Percentiles rank a stretch among this genome's conserved stretches.
These are phyloP conservation scores for Pseudodiploospora longispora DNA, from an alignment of 2,329 filamentous ascomycete genomes.

Conservation along the genomic window DNA sequence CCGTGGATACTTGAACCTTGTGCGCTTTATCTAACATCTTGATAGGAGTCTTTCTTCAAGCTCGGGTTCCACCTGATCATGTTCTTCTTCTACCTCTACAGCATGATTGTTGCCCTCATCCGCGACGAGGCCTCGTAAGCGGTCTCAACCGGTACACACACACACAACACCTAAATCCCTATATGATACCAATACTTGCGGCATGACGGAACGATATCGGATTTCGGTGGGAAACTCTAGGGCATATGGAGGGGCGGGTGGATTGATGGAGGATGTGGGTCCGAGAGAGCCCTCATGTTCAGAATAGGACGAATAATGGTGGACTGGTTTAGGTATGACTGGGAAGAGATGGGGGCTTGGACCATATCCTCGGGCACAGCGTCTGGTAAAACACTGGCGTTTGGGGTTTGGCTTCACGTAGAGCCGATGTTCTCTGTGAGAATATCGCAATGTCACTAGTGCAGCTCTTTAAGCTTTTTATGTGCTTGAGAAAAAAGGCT, in stretches of 20 bases:
- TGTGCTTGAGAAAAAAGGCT: not conserved
- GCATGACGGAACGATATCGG: slow-evolving; percentile 6
- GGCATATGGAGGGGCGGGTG: not conserved
- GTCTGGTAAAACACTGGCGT: slow-evolving; percentile 21
- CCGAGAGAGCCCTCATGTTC: slow-evolving; percentile 2
- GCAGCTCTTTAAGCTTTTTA: slow-evolving; percentile 1
- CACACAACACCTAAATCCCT: slow-evolving; percentile 6
- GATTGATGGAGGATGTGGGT: not conserved
- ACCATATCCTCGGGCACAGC: slow-evolving; percentile 22
- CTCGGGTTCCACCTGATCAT: slow-evolving; percentile 97
- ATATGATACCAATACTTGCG: slow-evolving; percentile 10
- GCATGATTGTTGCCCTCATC: slow-evolving; percentile 96
- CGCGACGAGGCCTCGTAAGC: slow-evolving; percentile 81
- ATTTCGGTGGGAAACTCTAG: slow-evolving; percentile 5
- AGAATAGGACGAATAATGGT: slow-evolving; percentile 17
- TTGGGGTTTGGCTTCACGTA: slow-evolving; percentile 16
- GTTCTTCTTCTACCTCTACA: slow-evolving; percentile 99
- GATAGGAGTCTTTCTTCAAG: slow-evolving; percentile 95
- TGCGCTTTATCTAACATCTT: slow-evolving; percentile 14
- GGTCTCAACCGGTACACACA: not conserved
- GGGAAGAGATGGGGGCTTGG: slow-evolving; percentile 19
- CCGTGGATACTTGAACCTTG: not conserved
- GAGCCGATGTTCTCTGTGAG: slow-evolving; percentile 11
- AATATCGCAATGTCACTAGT: slow-evolving; percentile 1
- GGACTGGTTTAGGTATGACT: slow-evolving; percentile 17